Evolutionary conservation across 2,329 filamentous ascomycete species (phyloP), one percentile per base, ranked within the genome.

Genomic region (Exophiala viscosa): DNA sequence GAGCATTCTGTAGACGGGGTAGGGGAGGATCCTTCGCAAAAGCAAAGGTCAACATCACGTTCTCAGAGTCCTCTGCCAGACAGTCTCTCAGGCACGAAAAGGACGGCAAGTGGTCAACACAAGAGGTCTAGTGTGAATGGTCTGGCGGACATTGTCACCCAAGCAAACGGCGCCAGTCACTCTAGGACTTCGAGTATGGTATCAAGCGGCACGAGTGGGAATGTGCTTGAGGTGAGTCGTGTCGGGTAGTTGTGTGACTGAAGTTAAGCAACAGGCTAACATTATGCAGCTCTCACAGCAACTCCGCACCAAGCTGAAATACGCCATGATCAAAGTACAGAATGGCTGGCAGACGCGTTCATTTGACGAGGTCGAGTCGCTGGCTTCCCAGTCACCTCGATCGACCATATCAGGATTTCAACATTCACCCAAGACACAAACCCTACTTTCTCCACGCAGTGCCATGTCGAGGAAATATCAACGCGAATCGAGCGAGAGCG

Each of bases 261-360:
- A n/a, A 18, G 1, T 31, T 10, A 28, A 18, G 5, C 15, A 15
- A 32, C 9, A 38, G 5, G 33, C 58, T 62, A 53, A 64, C 57
- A 38, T 54, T 44, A 56, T 63, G 41, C 67, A 90, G 87, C 74
- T 89, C 48, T 90, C 88, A 36, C 82, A 85, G 49, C 87, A 92
- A 66, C 79, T 97, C 47, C 87, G 86, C 66, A 85, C 90, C 45
- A 87, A 90, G 63, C 79, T 97, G 23, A 89, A 90, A 5, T 96
- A 96, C 69, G 92, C 92, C 59, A 93, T 95, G 81, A 81, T 95
- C 66, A 96, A 96, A 70, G 87, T 96, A 36, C 89, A 90, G 67
- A 85, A 95, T 66, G 90, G 89, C 53, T 93, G 90, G 86, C 87
- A 95, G 70, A 80, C 85, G 18, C 84, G 86, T 58, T 84, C 83